Base-by-base conservation (phyloP, 2,329 filamentous ascomycete species). In the Aspergillus brasiliensis region DNA sequence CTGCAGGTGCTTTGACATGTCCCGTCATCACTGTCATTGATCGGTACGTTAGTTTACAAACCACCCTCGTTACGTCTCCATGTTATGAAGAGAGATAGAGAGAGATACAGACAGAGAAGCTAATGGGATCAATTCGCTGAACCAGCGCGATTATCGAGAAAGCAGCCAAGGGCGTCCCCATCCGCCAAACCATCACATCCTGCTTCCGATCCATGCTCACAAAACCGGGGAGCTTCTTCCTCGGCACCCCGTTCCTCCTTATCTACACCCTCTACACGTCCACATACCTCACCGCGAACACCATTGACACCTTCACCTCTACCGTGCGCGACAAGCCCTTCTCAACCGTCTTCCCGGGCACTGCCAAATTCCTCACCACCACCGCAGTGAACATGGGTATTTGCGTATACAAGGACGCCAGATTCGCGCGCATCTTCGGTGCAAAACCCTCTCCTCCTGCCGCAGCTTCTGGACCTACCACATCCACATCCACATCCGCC, bases 11-110 rank as follows among this genome's bases (percentile, higher is more conserved):
- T 6, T 79, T 95, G 62, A 89, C 97, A 51, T 91, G 92, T 57
- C 92, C 93, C 1, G 73, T 96, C 40, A 94, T 97, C 64, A 90
- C 90, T 38, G 89, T 95, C 65, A 95, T 97, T 76, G 92, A 97
- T 76, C 87, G 89, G 90, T 93, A 80, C 61, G 55, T 2, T 17
- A 27, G 5, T 11, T 11, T 34, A 34, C 31, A 6, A 34, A 13
- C 31, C 13, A 34, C 31, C 31, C 31, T 31, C 11, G 31, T 13
- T 34, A 5, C 11, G 13, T 34, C 31, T 11, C 13, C 31, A 5
- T 34, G 11, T 5, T 5, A 5, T 15, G 4, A 2, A 13, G 11
- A 34, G 31, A 34, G 5, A 34, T 2, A 34, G 10, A 0, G 11
- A 34, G 11, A 34, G 31, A 34, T 13, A 34, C 13, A 11, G 11